Evolutionary conservation across 345 rosid genomes (phyloP), one percentile per base, ranked within the genome.

Genomic region (Alliaria petiolata): DNA sequence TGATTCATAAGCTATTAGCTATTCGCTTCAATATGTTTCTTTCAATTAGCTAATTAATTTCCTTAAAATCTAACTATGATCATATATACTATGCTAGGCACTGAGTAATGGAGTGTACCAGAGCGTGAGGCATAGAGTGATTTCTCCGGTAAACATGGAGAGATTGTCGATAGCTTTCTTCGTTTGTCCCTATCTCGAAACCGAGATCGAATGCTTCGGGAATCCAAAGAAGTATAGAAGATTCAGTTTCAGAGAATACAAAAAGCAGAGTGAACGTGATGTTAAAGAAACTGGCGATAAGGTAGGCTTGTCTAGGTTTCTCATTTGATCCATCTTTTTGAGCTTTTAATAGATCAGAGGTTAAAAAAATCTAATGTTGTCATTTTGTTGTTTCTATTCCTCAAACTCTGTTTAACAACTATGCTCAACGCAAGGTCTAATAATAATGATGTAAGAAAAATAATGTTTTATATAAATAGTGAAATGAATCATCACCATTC

Each of bases 261-360:
- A 35, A 43, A 70, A 75, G 68, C 90, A 89, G 81, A 76, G 76
- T 16, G 77, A 70, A 39, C 75, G 64, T 67, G 96, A 92, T 77
- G 77, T 86, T 34, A 60, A 77, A 70, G 84, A 80, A 55, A 83
- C 85, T 4, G 97, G 96, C 36, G 83, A 81, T 56, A 92, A 92
- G 79, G 83, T 87, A 16, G 96, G 98, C 16, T 83, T 89, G 45
- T 71, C 92, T n/a, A 78, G 85, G 74, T 92, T 92, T 75, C 89
- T 81, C 56, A 60, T 52, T 19, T 75, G 74, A 75, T 34, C 25
- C 36, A 42, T 40, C 15, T 51, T 26, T 51, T 20, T 40, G 3
- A 34, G n/a, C 25, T 34, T 71, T 62, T 16, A 8, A 36, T 16
- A 16, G 12, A 1, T 22, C 25, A 44, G 56, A 35, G 26, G 65